Conservation (phyloP, 306 rosid species). For the Castanopsis chinensis region DNA sequence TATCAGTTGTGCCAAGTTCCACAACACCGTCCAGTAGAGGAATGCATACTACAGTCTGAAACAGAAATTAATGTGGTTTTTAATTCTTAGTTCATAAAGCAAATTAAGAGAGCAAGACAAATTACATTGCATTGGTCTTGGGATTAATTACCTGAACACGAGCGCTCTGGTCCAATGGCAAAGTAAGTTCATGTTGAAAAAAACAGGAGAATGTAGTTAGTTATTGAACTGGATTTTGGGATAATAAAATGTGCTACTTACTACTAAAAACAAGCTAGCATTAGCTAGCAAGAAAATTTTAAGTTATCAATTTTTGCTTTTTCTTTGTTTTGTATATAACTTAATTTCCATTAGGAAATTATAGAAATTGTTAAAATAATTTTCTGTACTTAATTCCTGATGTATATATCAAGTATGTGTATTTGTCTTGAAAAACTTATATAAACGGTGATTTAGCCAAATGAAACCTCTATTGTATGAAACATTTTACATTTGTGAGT, state of each 20-base stretch:
- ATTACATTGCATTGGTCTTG: not conserved
- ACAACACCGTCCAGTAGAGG: conserved; percentile 87
- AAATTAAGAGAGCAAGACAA: not conserved
- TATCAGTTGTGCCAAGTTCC: conserved; percentile 80
- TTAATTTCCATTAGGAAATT: too few relatives aligned
- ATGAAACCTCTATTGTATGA: too few relatives aligned
- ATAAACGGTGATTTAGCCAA: too few relatives aligned
- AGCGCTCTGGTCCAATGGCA: conserved; percentile 65
- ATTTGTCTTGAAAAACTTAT: too few relatives aligned
- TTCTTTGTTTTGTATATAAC: not conserved
- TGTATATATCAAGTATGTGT: too few relatives aligned
- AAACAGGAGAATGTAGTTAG: conserved; percentile 23
- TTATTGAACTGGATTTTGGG: not conserved
- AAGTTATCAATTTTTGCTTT: not conserved
- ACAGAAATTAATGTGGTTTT: not conserved
- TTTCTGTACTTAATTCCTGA: too few relatives aligned
- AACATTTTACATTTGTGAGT: too few relatives aligned
- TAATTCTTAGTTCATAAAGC: not conserved
- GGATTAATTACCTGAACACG: conserved; percentile 57
- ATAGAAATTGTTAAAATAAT: too few relatives aligned
- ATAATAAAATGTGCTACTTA: not conserved
- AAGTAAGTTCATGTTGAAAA: conserved; percentile 4
- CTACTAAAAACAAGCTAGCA: too few relatives aligned
- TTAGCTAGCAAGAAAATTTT: too few relatives aligned
- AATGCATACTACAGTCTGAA: conserved; percentile 91